Base-by-base conservation (phyloP, 2,329 filamentous ascomycete species). In the Fusarium sp. region DNA sequence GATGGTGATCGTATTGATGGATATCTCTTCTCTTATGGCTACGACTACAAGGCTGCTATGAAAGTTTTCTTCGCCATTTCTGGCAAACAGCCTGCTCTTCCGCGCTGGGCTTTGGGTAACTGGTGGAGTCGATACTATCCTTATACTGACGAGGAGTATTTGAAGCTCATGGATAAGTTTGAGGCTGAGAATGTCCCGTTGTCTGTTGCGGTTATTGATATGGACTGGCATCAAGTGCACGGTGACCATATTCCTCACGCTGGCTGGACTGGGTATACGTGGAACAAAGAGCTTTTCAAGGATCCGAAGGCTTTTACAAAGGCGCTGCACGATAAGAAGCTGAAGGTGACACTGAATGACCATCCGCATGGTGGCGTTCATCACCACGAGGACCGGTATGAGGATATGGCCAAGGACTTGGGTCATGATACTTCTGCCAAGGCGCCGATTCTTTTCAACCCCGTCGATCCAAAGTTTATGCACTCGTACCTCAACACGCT, bases 81-180 rank as follows among this genome's bases (percentile, higher is more conserved):
- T 3, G 88, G 88, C 4, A 80, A 79, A 21, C 86, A 88, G 67
- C 87, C 88, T 5, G 60, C 84, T 12, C 75, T 90, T 1, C 88
- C 88, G 0, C 80, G 88, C 16, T 90, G 84, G 81, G 82, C 85
- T 0, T 78, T 90, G 39, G 88, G 88, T 0, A 90, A 90, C 67
- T 91, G 89, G 88, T 90, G 88, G 88, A 88, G 84, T 48, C 81
- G 89, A 10, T 90, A 90, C 74, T 84, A 90, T 71, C 82, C 82
- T 4, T 91, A 90, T 72, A 80, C 79, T 1, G 81, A 83, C 28
- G 79, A 84, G 3, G 85, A 88, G 67, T 90, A 90, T 70, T 64
- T 89, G 4, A 76, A 78, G 16, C 79, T 91, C 18, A 86, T 90
- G 81, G 85, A 88, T 57, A 80, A 81, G 51, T 90, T 90, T 67